These are phyloP conservation scores for Cucurbitaria berberidis DNA, from an alignment of 2,329 filamentous ascomycete genomes.

Conservation along the genomic window DNA sequence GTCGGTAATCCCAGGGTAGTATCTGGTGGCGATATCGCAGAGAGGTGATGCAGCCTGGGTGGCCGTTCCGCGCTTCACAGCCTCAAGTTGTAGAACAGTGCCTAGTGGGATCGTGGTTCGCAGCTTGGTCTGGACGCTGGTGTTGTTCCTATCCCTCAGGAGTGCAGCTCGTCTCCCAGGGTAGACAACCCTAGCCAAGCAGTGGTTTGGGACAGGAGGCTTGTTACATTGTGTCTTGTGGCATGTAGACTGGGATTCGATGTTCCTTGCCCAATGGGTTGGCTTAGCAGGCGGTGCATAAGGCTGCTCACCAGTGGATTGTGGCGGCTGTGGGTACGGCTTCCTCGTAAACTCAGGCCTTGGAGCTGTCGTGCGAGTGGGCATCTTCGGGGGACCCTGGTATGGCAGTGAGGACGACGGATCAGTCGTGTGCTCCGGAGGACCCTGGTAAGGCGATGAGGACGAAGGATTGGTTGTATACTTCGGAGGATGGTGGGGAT, in stretches of 20 bases:
- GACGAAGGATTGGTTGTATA: too few species aligned
- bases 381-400: not conserved
- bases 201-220: not conserved
- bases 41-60: not conserved
- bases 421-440: not conserved
- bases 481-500: not conserved
- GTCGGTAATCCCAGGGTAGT: conserved; percentile 2
- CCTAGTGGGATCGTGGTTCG: conserved; percentile 9
- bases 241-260: not conserved
- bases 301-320: not conserved
- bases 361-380: not conserved
- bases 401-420: not conserved
- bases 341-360: not conserved
- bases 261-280: not conserved
- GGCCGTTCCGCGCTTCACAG: conserved; percentile 6
- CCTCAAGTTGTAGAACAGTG: conserved; percentile 10
- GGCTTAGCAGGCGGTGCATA: not conserved
- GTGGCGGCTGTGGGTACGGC: not conserved
- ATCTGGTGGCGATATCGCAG: conserved; percentile 5
- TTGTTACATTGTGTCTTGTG: not conserved
- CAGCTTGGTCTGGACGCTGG: not conserved
- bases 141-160: not conserved
- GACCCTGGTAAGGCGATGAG: too few species aligned
- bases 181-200: conserved; percentile 11
- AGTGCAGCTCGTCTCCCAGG: not conserved